These are phyloP conservation scores for Vigna unguiculata DNA, from an alignment of 306 rosid genomes.

Conservation along the genomic window DNA sequence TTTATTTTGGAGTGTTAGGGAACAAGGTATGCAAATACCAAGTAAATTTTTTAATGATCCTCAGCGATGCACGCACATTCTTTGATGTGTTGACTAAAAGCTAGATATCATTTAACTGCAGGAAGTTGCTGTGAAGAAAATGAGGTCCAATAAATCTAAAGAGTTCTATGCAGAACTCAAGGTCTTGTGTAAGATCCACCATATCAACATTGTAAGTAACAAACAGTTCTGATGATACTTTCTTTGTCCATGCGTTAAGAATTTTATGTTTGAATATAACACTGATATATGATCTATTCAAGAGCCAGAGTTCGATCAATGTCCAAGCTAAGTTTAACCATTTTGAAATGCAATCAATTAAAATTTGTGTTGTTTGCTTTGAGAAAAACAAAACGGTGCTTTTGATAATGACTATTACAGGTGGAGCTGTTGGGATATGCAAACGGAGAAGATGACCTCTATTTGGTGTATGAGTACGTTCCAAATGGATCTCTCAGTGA, in stretches of 20 bases:
- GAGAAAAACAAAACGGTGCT: too few species aligned
- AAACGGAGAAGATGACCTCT: slow-evolving; percentile 77
- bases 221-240: not conserved
- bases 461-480: slow-evolving; percentile 74
- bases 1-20: slow-evolving; percentile 63
- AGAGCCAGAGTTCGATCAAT: too few species aligned
- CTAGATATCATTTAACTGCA: slow-evolving; percentile 50
- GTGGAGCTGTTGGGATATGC: slow-evolving; percentile 84
- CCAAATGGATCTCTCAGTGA: slow-evolving; percentile 73
- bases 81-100: slow-evolving; percentile 4
- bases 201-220: slow-evolving; percentile 61
- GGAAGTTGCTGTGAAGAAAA: slow-evolving; percentile 81
- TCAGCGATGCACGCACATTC: slow-evolving; percentile 1
- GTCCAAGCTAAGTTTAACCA: too few species aligned
- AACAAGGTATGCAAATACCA: slow-evolving; percentile 54
- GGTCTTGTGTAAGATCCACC: slow-evolving; percentile 69
- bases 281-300: not conserved
- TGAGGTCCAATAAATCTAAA: slow-evolving; percentile 70
- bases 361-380: too few species aligned
- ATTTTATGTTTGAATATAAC: not conserved
- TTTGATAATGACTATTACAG: slow-evolving; percentile 45
- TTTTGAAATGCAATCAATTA: too few species aligned
- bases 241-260: slow-evolving; percentile 1
- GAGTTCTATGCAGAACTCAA: slow-evolving; percentile 85
- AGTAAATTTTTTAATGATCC: slow-evolving; percentile 20